Percentiles rank a stretch among this genome's conserved stretches.
Evolutionary conservation across 495 filamentous ascomycete species (phyloP).

Genomic region (Bacidia rubella): DNA sequence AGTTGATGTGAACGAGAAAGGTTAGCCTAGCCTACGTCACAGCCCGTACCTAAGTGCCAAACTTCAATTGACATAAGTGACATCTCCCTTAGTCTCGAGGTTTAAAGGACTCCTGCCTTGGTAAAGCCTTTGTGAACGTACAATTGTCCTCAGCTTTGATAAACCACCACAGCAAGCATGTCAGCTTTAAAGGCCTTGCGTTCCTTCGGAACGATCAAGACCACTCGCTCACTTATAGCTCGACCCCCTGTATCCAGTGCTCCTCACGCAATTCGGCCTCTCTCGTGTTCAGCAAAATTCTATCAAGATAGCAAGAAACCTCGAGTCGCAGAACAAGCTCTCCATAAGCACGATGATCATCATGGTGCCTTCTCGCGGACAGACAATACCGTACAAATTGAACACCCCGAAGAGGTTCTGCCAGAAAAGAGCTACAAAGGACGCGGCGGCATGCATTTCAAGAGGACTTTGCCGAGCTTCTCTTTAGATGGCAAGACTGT

Average conservation of each 20-base stretch:
- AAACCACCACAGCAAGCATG: not conserved
- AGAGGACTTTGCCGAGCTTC: slow-evolving; percentile 60
- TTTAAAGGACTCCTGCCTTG: too few species aligned
- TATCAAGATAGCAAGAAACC: slow-evolving; percentile 19
- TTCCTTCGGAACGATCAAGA: not conserved
- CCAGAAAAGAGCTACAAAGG: slow-evolving; percentile 52
- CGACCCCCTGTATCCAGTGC: slow-evolving; percentile 1
- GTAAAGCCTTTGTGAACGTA: too few species aligned
- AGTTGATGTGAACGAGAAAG: too few species aligned
- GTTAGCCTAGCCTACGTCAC: too few species aligned
- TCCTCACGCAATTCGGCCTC: slow-evolving; percentile 13
- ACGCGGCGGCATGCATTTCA: slow-evolving; percentile 55
- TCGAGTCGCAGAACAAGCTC: slow-evolving; percentile 7
- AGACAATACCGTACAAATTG: slow-evolving; percentile 58
- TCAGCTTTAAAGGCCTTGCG: not conserved
- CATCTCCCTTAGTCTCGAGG: too few species aligned
- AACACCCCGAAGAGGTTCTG: slow-evolving; percentile 63
- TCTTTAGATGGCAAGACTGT: slow-evolving; percentile 65
- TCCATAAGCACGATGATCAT: slow-evolving; percentile 16
- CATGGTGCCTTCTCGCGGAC: slow-evolving; percentile 57
- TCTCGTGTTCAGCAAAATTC: slow-evolving; percentile 17
- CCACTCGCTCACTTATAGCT: not conserved
- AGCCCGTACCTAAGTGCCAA: too few species aligned
- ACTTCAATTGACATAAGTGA: too few species aligned
- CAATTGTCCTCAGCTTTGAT: not conserved